Base-by-base conservation (phyloP, 2,329 filamentous ascomycete genomes). In the Pseudogymnoascus sp. region DNA sequence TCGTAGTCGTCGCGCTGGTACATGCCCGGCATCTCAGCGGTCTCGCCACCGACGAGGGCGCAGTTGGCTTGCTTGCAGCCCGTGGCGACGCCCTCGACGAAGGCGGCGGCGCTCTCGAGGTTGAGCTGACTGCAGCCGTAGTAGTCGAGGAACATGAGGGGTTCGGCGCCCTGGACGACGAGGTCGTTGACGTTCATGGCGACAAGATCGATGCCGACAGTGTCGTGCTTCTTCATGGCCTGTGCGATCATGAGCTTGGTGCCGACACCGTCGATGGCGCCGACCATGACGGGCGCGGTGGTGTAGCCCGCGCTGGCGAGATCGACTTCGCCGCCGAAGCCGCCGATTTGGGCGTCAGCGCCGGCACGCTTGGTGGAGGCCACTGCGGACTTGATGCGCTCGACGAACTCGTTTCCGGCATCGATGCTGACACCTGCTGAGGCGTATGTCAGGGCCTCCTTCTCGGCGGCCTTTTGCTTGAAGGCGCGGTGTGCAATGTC, bases 161-260 rank as follows among this genome's bases (percentile, higher is more conserved):
- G 92, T 68, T 94, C 90, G 11, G 94, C 94, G 60, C 94, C 94
- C 77, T 97, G 92, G 7, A 97, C 94, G 59, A 99, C 87, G 0
- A 99, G 82, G 71, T 99, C 94, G 74, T 99, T 99, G 72, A 97
- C 94, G 74, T 97, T 97, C 93, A 97, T 97, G 67, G 94, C 94
- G 3, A 99, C 94, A 36, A 99, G 83, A 73, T 99, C 94, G 68
- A 99, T 92, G 63, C 94, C 94, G 9, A 99, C 93, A 2, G 92
- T 96, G 74, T 93, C 87, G 76, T 97, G 94, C 76, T 95, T 91
- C 68, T 86, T 83, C 78, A 95, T 89, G 11, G 86, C 84, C 73
- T 97, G 93, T 0, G 94, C 94, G 70, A 99, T 90, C 81, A 95
- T 95, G 69, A 97, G 87, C 79, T 97, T 97, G 57, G 93, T 97